phyloP scores from a whole-genome alignment of 75 land plant genomes.

The Isoetes taiwanensis region DNA sequence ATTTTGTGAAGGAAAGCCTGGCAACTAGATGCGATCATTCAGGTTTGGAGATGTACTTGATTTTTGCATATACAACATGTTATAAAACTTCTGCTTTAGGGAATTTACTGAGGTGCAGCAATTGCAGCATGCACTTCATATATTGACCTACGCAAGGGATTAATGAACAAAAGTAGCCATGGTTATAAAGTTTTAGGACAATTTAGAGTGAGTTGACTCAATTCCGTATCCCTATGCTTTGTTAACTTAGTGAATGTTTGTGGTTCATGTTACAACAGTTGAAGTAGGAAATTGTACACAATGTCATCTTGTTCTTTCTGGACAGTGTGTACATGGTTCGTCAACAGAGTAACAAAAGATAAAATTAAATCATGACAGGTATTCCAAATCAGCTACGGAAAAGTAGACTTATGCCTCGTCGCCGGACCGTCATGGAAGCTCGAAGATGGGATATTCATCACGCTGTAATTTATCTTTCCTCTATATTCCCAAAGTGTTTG shows the following conservation, averaged over 20 bases:
- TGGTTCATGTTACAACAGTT: slow-evolving; percentile 6
- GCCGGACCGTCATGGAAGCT: slow-evolving; percentile 6
- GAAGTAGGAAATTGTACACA: not conserved
- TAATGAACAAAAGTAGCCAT: no score
- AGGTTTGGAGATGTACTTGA: not conserved
- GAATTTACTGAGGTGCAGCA: not conserved
- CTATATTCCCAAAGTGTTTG: no score
- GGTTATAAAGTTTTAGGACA: not conserved
- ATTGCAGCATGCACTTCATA: no score
- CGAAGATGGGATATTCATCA: slow-evolving; percentile 22
- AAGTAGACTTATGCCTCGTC: slow-evolving; percentile 25
- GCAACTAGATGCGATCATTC: not conserved
- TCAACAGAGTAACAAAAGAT: slow-evolving; percentile 14
- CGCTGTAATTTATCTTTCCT: slow-evolving; percentile 18
- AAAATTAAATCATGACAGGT: no score
- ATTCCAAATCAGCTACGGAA: no score
- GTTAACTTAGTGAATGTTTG: slow-evolving; percentile 7
- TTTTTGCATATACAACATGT: not conserved
- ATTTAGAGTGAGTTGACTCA: not conserved
- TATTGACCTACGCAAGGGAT: no score
- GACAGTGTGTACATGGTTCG: not conserved
- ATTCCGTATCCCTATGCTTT: not conserved
- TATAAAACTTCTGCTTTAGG: not conserved
- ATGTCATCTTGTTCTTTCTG: not conserved
- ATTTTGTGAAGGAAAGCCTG: slow-evolving; percentile 19